Evolutionary conservation across 805 yeast species (phyloP).

Genomic region (Metschnikowia lachancei): DNA sequence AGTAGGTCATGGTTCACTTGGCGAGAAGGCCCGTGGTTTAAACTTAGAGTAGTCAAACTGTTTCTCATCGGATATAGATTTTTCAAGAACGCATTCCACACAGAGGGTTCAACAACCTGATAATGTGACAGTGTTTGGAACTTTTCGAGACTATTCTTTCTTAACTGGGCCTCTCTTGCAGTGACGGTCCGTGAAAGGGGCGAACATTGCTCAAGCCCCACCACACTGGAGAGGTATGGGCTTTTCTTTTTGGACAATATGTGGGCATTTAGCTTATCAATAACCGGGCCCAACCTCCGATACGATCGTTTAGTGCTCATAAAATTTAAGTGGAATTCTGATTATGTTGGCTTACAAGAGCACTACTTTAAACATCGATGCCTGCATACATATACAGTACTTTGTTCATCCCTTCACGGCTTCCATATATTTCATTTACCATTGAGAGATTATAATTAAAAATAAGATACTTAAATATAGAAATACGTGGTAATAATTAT

Average conservation of each 20-base stretch:
- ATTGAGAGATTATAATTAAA: neutral
- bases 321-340: neutral
- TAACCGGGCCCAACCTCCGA: conserved; percentile 1
- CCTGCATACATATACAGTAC: neutral
- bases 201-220: neutral
- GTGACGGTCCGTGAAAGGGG: conserved; percentile 2
- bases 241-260: conserved; percentile 6
- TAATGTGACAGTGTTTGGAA: conserved; percentile 13
- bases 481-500: too few relatives aligned
- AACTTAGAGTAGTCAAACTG: conserved; percentile 7
- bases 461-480: too few relatives aligned
- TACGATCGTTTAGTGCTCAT: conserved; percentile 1
- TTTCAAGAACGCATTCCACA: conserved; percentile 6
- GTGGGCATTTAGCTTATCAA: conserved; percentile 9
- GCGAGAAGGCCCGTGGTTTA: conserved; percentile 4
- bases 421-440: neutral
- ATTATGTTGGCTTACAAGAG: neutral
- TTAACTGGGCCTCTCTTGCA: conserved; percentile 8
- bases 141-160: conserved; percentile 7
- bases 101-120: conserved; percentile 9
- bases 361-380: neutral
- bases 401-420: neutral
- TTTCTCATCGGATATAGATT: conserved; percentile 15
- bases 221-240: conserved; percentile 11
- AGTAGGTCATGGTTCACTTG: conserved; percentile 27